Percentiles rank a stretch among this genome's conserved stretches.
Evolutionary conservation across 192 early-diverging fungal species (phyloP).

Genomic region (Polychytrium aggregatum): DNA sequence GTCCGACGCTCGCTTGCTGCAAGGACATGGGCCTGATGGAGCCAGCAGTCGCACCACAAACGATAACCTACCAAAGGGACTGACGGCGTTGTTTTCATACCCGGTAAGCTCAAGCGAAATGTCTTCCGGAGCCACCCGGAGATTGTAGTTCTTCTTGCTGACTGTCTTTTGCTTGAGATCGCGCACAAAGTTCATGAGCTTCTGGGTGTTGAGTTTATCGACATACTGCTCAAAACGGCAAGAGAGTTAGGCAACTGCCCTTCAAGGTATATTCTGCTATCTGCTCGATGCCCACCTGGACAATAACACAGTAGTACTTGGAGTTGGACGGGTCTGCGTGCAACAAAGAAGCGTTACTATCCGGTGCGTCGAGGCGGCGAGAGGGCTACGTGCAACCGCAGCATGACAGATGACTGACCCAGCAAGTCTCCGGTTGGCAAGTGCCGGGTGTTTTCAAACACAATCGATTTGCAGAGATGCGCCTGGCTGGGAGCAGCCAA

Average conservation of each 20-base stretch:
- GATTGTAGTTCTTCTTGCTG: slow-evolving; percentile 68
- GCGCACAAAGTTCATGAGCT: slow-evolving; percentile 54
- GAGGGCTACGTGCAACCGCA: too few relatives aligned
- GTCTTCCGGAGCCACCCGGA: slow-evolving; percentile 53
- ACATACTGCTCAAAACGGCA: slow-evolving; percentile 20
- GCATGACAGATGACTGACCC: slow-evolving; percentile 5
- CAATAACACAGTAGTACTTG: slow-evolving; percentile 56
- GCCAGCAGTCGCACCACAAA: too few relatives aligned
- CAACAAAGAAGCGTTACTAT: neutral
- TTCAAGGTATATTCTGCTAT: slow-evolving; percentile 1
- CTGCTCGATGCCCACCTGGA: slow-evolving; percentile 41
- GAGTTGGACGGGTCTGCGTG: slow-evolving; percentile 36
- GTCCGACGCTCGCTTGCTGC: neutral
- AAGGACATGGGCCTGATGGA: neutral
- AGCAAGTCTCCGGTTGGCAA: slow-evolving; percentile 24
- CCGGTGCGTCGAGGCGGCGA: neutral
- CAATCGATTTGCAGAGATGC: slow-evolving; percentile 81
- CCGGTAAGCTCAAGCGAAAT: slow-evolving; percentile 59
- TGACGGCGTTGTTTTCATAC: slow-evolving; percentile 55
- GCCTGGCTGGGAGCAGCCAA: slow-evolving; percentile 55
- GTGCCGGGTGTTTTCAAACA: slow-evolving; percentile 84
- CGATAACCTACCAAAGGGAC: slow-evolving; percentile 57
- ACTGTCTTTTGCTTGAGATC: slow-evolving; percentile 30
- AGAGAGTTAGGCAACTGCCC: neutral
- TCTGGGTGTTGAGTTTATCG: slow-evolving; percentile 50